Percentiles rank a stretch among this genome's conserved stretches.
phyloP scores from a whole-genome alignment of 192 early-diverging fungal genomes.

The Coemansia sp. region DNA sequence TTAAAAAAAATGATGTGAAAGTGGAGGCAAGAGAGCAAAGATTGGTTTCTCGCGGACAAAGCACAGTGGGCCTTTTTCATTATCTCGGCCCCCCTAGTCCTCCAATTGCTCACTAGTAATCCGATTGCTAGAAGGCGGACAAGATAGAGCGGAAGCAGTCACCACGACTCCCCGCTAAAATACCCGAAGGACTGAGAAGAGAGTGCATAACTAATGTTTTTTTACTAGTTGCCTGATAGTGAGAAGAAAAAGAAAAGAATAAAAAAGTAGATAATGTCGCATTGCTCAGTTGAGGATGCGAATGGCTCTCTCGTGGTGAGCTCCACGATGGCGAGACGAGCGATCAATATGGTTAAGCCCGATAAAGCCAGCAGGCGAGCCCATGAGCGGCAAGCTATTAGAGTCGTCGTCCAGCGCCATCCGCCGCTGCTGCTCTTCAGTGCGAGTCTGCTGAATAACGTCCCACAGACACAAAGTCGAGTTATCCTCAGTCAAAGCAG shows the following conservation, averaged over 20 bases:
- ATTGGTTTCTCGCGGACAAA: neutral
- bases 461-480: conserved; percentile 36
- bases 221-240: neutral
- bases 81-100: conserved; percentile 3
- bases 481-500: neutral
- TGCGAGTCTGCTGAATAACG: conserved; percentile 15
- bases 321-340: conserved; percentile 28
- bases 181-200: no score
- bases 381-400: neutral
- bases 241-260: neutral
- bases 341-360: conserved; percentile 38
- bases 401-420: neutral
- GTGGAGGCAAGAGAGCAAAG: neutral
- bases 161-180: no score
- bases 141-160: no score
- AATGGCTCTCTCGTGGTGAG: conserved; percentile 36
- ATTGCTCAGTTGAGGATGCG: conserved; percentile 24
- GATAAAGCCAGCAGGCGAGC: conserved; percentile 16
- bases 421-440: conserved; percentile 3
- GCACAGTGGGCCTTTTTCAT: neutral
- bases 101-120: neutral
- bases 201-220: no score
- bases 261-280: neutral
- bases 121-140: no score
- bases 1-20: conserved; percentile 3